A percentile compares a stretch with the other conserved stretches of the same genome.
These are phyloP conservation scores for Pichia sp. DNA, from an alignment of 1,139 yeast genomes.

Conservation along the genomic window DNA sequence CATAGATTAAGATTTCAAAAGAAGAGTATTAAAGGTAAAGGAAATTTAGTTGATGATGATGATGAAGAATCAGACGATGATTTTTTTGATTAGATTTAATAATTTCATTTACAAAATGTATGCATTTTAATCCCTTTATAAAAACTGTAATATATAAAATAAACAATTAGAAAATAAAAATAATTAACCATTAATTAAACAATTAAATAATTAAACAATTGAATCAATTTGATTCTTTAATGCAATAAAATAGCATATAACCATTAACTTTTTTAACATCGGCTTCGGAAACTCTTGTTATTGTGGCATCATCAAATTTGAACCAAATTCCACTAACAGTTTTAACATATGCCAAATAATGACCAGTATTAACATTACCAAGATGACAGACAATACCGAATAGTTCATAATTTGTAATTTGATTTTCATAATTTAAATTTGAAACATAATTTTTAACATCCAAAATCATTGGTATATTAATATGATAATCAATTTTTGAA, in stretches of 20 bases:
- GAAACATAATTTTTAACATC: constrained; percentile 61
- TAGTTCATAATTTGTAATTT: constrained; percentile 46
- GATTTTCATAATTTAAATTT: constrained; percentile 9
- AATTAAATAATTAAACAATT: constrained; percentile 14
- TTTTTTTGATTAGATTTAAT: constrained; percentile 32
- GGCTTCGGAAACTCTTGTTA: constrained; percentile 57
- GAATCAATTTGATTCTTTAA: constrained; percentile 46
- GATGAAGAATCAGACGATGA: constrained; percentile 48
- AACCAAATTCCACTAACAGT: constrained; percentile 73
- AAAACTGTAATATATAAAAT: not conserved
- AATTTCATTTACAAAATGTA: not conserved
- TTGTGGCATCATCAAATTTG: constrained; percentile 83
- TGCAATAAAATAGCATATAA: constrained; percentile 71
- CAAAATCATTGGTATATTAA: constrained; percentile 64
- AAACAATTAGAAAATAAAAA: not conserved
- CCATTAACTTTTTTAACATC: constrained; percentile 69
- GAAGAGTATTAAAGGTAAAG: constrained; percentile 40
- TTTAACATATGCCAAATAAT: constrained; percentile 77
- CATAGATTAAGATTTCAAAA: constrained; percentile 49
- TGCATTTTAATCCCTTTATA: not conserved
- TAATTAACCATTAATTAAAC: too few relatives aligned
- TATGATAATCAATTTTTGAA: constrained; percentile 69
- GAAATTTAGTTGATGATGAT: constrained; percentile 31
- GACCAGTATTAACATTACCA: constrained; percentile 94
- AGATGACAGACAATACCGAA: constrained; percentile 84